Conservation (phyloP, 306 rosid species). For the Adenanthera pavonina region DNA sequence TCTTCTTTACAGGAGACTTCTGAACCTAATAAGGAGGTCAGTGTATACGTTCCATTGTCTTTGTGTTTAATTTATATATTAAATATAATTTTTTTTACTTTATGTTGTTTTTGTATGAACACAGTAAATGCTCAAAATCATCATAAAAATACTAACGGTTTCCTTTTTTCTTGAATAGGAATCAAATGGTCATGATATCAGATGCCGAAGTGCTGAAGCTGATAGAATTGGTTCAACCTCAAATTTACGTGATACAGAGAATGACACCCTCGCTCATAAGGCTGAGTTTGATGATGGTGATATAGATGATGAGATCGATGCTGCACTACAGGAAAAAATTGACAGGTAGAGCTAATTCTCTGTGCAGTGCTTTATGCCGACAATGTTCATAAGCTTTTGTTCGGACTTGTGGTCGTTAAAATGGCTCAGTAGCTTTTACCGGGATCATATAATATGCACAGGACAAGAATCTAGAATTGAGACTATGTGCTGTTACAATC, state of each 20-base stretch:
- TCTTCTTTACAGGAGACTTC: constrained; percentile 57
- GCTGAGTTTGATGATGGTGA: constrained; percentile 73
- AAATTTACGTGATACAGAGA: constrained; percentile 51
- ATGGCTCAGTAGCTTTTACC: constrained; percentile 32
- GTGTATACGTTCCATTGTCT: constrained; percentile 11
- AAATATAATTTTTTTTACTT: constrained; percentile 23
- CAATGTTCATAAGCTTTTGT: constrained; percentile 38
- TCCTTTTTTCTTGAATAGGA: constrained; percentile 52
- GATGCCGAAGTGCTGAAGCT: constrained; percentile 52
- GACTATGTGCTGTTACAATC: constrained; percentile 34
- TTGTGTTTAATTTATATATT: constrained; percentile 1
- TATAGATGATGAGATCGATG: constrained; percentile 88
- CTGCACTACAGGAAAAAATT: constrained; percentile 86
- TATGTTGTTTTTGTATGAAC: constrained; percentile 12
- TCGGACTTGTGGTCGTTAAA: constrained; percentile 33
- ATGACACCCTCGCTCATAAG: constrained; percentile 47
- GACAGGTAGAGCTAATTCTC: constrained; percentile 66
- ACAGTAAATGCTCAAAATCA: constrained; percentile 13
- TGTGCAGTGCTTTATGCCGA: constrained; percentile 29
- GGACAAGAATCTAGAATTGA: constrained; percentile 39
- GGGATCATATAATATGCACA: constrained; percentile 39
- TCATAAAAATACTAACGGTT: constrained; percentile 11
- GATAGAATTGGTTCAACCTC: constrained; percentile 59
- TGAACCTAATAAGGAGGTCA: constrained; percentile 61
- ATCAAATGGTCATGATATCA: constrained; percentile 56